These are phyloP conservation scores for Lablab purpureus DNA, from an alignment of 306 rosid species.

Conservation along the genomic window DNA sequence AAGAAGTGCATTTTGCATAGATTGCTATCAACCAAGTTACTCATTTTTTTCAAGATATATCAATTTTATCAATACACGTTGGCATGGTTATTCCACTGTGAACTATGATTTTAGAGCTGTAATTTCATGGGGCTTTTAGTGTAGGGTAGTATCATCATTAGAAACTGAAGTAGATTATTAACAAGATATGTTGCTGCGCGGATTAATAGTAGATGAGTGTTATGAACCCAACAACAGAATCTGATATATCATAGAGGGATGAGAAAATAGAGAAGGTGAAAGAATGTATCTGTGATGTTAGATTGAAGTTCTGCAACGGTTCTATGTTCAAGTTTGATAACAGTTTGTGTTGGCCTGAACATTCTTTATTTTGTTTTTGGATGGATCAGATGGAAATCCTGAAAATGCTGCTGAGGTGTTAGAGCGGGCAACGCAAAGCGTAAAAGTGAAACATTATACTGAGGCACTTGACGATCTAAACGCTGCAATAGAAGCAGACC, in stretches of 20 bases:
- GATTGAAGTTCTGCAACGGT: conserved; percentile 30
- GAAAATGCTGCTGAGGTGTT: conserved; percentile 85
- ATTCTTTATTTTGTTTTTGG: conserved; percentile 38
- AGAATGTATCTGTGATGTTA: conserved; percentile 3
- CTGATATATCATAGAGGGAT: not conserved
- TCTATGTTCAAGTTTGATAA: conserved; percentile 8
- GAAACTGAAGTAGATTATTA: conserved; percentile 25
- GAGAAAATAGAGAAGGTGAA: not conserved
- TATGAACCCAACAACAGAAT: not conserved
- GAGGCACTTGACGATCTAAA: conserved; percentile 96
- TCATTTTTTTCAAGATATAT: not conserved
- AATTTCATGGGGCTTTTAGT: conserved; percentile 6
- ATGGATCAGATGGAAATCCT: conserved; percentile 63
- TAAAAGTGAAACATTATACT: conserved; percentile 79
- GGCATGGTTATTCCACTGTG: not conserved
- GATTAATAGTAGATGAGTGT: not conserved
- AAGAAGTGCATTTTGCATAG: conserved; percentile 18
- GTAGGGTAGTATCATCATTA: not conserved
- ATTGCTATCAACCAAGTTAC: not conserved
- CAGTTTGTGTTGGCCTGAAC: conserved; percentile 35
- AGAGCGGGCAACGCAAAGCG: conserved; percentile 77
- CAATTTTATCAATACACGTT: not conserved
- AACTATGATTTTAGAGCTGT: not conserved
- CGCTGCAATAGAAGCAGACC: conserved; percentile 95
- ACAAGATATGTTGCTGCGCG: not conserved